Base-by-base conservation (phyloP, 1,139 yeast species). In the Geotrichum aggregatum region DNA sequence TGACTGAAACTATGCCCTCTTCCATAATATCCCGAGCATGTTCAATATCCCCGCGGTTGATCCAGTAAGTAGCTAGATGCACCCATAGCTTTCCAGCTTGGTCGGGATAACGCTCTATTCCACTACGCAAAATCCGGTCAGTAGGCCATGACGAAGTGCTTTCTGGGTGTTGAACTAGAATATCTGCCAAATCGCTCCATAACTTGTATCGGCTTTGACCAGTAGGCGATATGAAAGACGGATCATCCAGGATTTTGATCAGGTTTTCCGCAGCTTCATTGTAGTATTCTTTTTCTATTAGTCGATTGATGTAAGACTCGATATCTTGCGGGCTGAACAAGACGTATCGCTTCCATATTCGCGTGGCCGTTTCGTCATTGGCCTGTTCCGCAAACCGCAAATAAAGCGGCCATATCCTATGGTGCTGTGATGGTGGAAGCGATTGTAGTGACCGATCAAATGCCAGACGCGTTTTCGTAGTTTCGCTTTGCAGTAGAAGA, bases 341-440 rank as follows among this genome's bases (percentile, higher is more conserved):
- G 31, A 77, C 63, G 61, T 76, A 77, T 56, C 82, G 69, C 52
- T 64, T 58, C 70, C 78, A 78, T 3, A 83, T 65, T 21, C 58
- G 48, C 36, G 71, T 66, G 14, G 73, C 76, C 0, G 80, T 74
- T 1, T 78, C 80, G 10, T 79, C 77, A 19, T 76, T 68, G 0
- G 60, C 57, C 36, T 59, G 58, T 8, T 52, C 49, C 26, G 75
- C 72, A 70, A 80, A 83, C 30, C 68, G 61, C 22, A 82, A 61
- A 60, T 76, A 82, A 26, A 74, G 52, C 0, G 77, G 76, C 96
- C 96, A 88, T 2, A 87, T 69, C 22, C 69, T 59, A 6, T 66
- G 66, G 63, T 86, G 95, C 33, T 78, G 78, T 0, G 76, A 66
- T 11, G 76, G 57, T 0, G 84, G 79, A 5, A 84, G 60, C 3